Base-by-base conservation (phyloP, 257 asterid species). In the Ajuga chamaepitys region DNA sequence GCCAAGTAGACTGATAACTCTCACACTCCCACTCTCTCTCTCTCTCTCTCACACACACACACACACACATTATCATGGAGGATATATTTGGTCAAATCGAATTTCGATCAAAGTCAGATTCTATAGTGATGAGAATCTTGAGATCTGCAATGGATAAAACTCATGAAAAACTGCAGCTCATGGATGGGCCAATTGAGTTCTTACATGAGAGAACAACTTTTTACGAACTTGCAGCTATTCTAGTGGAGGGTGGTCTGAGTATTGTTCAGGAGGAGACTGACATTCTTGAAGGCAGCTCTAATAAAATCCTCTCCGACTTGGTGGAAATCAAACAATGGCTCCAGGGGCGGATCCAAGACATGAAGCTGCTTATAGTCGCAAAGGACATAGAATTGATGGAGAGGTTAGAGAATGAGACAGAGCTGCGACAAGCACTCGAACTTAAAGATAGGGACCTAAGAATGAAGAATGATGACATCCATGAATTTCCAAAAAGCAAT, bases 121-220 rank as follows among this genome's bases (percentile, higher is more conserved):
- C 83, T 1, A 75, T 77, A 68, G 88, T 86, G 61, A 84, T 91
- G 95, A 78, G 79, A 47, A 78, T 91, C 25, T 24, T 91, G 67
- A 80, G 91, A 81, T 74, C 84, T 16, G 96, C 95, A 53, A 81
- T 91, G 98, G 96, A 86, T 21, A 77, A 77, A 77, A 90, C 92
- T 35, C 96, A 80, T 50, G 91, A 84, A 45, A 80, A 88, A 26
- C 68, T 86, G 50, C 93, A 84, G 51, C 80, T 82, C 10, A 72
- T 69, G 41, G 86, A 81, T 5, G 91, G 95, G 11, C 91, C 95
- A 6, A 80, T 91, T 3, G 91, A 84, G 64, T 86, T 83, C 70
- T 67, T 91, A 32, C 93, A 83, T 3, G 86, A 81, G 50, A 71
- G 91, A 69, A 84, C 91, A 3, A 82, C 77, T 8, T 88, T 84